A percentile compares a stretch with the other conserved stretches of the same genome.
phyloP scores from a whole-genome alignment of 1,284 basidiomycete genomes.

The Athelia psychrophila region DNA sequence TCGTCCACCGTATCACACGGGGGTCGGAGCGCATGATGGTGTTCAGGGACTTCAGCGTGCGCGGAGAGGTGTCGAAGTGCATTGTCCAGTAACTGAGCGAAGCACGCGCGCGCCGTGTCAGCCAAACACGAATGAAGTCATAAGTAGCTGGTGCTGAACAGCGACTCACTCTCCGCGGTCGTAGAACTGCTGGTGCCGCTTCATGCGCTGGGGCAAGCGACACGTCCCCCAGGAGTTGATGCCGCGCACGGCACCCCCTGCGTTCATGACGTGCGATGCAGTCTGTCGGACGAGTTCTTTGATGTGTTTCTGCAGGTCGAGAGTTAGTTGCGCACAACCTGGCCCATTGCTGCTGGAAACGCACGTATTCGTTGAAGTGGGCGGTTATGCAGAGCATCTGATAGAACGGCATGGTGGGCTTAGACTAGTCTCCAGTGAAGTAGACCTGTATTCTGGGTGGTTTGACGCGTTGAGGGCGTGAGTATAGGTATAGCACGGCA shows the following conservation, averaged over 20 bases:
- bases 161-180: conserved; percentile 76
- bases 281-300: conserved; percentile 75
- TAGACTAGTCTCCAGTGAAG: background rate
- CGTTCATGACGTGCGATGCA: conserved; percentile 71
- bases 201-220: conserved; percentile 76
- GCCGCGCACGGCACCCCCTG: conserved; percentile 79
- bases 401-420: conserved; percentile 70
- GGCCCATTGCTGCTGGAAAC: conserved; percentile 18
- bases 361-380: conserved; percentile 71
- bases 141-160: background rate
- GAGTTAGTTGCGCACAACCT: background rate
- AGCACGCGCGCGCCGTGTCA: background rate
- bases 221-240: conserved; percentile 76
- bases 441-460: background rate
- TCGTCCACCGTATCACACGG: conserved; percentile 80
- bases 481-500: too few relatives aligned
- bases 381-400: conserved; percentile 76
- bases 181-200: conserved; percentile 63
- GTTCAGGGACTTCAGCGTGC: conserved; percentile 61
- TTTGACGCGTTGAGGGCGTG: too few relatives aligned
- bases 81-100: conserved; percentile 80
- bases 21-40: conserved; percentile 74
- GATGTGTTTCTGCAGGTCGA: conserved; percentile 58
- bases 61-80: conserved; percentile 84
- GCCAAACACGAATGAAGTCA: conserved; percentile 1